These are phyloP conservation scores for Yamadazyma endophytica DNA, from an alignment of 805 yeast species.

Conservation along the genomic window DNA sequence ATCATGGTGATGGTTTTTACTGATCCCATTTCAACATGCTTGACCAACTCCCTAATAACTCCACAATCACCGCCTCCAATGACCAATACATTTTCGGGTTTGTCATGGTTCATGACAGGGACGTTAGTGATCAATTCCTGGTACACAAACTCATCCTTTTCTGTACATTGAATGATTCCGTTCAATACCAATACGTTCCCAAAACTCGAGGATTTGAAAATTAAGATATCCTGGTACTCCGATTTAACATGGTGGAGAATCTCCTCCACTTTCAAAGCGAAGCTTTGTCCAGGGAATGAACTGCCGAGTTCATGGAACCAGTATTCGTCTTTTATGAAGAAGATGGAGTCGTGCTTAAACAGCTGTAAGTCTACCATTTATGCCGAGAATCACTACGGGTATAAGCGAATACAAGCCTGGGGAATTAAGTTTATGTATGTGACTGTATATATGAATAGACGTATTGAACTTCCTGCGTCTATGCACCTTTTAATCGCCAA, in stretches of 20 bases:
- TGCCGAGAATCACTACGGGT: no score
- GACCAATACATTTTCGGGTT: slow-evolving; percentile 73
- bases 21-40: slow-evolving; percentile 50
- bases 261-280: slow-evolving; percentile 58
- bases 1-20: slow-evolving; percentile 69
- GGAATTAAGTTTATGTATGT: no score
- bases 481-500: no score
- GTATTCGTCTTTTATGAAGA: slow-evolving; percentile 20
- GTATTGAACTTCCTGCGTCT: no score
- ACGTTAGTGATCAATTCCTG: slow-evolving; percentile 89
- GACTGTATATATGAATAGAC: no score
- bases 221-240: slow-evolving; percentile 75
- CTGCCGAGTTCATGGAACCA: slow-evolving; percentile 82
- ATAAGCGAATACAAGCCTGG: no score
- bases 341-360: slow-evolving; percentile 26
- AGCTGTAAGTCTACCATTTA: slow-evolving; percentile 13
- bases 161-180: slow-evolving; percentile 88
- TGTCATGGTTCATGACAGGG: slow-evolving; percentile 71
- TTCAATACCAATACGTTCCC: slow-evolving; percentile 89
- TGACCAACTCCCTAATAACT: slow-evolving; percentile 81
- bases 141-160: slow-evolving; percentile 88
- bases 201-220: slow-evolving; percentile 68
- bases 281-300: slow-evolving; percentile 84
- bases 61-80: slow-evolving; percentile 98
- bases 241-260: slow-evolving; percentile 67